Conservation (phyloP, 73 alveolate genomes). For the Loxodes magnus region DNA sequence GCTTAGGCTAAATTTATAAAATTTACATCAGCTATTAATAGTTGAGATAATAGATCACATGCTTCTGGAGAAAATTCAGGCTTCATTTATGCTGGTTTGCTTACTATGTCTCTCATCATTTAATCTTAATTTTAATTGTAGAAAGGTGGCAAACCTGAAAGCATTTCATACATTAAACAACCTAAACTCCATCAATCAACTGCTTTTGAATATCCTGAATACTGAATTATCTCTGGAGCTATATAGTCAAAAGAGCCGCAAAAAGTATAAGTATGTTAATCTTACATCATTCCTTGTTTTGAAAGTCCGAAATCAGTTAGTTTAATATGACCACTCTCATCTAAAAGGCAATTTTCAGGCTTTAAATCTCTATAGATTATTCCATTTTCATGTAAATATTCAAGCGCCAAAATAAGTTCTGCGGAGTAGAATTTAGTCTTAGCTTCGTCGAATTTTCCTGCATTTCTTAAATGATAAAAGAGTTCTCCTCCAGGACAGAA, state of each 20-base stretch:
- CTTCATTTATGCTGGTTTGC: conserved; percentile 59
- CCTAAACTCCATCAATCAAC: conserved; percentile 97
- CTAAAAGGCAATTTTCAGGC: conserved; percentile 85
- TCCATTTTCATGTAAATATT: conserved; percentile 65
- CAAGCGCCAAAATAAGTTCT: conserved; percentile 73
- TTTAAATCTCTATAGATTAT: conserved; percentile 85
- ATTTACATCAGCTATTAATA: too few relatives aligned
- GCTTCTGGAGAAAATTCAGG: conserved; percentile 51
- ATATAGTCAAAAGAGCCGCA: conserved; percentile 58
- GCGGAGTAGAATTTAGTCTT: conserved; percentile 68
- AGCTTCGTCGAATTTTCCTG: conserved; percentile 62
- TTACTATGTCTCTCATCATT: conserved; percentile 67
- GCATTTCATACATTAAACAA: conserved; percentile 70
- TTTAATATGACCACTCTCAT: conserved; percentile 58
- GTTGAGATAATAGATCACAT: conserved; percentile 46
- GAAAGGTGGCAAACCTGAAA: conserved; percentile 89
- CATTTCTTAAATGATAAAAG: conserved; percentile 65
- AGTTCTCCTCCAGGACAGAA: conserved; percentile 89
- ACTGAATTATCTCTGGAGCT: conserved; percentile 88
- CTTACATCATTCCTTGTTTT: conserved; percentile 87
- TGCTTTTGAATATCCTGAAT: conserved; percentile 73
- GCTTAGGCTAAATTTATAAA: conserved; percentile 53
- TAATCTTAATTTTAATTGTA: conserved; percentile 61
- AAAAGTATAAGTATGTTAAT: conserved; percentile 17
- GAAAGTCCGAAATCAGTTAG: conserved; percentile 90